Evolutionary conservation across 345 rosid species (phyloP).

Genomic region (Rubroshorea leprosula): DNA sequence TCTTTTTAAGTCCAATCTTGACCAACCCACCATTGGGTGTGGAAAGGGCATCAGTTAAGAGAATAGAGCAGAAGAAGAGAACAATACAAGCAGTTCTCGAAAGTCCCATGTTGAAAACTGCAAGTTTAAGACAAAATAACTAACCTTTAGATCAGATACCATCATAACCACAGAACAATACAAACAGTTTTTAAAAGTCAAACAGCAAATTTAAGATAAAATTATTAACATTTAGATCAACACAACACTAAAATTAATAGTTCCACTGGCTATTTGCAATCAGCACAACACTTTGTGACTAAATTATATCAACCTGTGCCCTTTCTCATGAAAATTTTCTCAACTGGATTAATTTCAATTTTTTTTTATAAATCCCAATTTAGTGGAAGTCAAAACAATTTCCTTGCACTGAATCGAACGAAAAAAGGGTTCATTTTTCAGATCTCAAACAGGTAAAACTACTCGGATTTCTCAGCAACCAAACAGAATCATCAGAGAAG

Average conservation of each 20-base stretch:
- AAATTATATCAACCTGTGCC: too few relatives aligned
- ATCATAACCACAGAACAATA: slow-evolving; percentile 19
- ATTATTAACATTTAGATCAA: too few relatives aligned
- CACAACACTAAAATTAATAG: too few relatives aligned
- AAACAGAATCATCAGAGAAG: background rate
- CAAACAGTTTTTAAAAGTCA: background rate
- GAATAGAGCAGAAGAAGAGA: slow-evolving; percentile 36
- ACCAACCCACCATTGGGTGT: slow-evolving; percentile 36
- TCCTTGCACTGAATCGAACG: background rate
- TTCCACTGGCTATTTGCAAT: too few relatives aligned
- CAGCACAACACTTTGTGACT: too few relatives aligned
- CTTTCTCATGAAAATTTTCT: too few relatives aligned
- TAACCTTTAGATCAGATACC: background rate
- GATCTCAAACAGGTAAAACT: background rate
- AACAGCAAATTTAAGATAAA: too few relatives aligned
- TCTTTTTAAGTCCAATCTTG: slow-evolving; percentile 67
- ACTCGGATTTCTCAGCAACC: background rate
- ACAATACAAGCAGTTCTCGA: slow-evolving; percentile 16
- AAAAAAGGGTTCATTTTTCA: too few relatives aligned
- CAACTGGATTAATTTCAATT: too few relatives aligned
- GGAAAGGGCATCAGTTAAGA: slow-evolving; percentile 38
- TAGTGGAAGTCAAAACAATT: background rate
- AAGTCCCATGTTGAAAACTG: slow-evolving; percentile 40
- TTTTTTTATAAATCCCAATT: background rate
- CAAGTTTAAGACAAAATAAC: slow-evolving; percentile 1